Base-by-base conservation (phyloP, 257 asterid genomes). In the Nicotiana paniculata region DNA sequence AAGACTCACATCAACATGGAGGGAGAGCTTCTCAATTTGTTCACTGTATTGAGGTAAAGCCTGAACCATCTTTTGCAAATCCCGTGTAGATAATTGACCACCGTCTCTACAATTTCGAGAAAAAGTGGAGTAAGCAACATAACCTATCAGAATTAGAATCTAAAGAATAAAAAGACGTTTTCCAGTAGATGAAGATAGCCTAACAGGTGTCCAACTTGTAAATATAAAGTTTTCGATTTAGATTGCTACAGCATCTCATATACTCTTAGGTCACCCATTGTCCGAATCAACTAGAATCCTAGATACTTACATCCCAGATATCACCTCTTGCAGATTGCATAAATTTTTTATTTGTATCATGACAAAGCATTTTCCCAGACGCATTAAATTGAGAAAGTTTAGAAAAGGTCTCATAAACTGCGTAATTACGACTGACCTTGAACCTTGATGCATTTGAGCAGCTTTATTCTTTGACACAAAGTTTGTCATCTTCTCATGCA, bases 21-120 rank as follows among this genome's bases (percentile, higher is more conserved):
- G 99, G 63, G 99, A 96, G 83, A 96, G 98, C 90, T 94, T 96
- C 87, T 96, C 99, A 65, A 94, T 96, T 88, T 96, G 99, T 90
- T 96, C 98, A 84, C 99, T 94, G 82, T 96, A 96, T 79, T 96
- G 98, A 85, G 99, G 99, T 94, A 96, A 89, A 79, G 99, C 98
- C 86, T 96, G 99, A 85, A 96, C 99, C 98, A 94, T 92, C 95
- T 92, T 94, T 90, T 96, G 98, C 93, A 96, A 90, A 83, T 96
- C 99, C 81, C 97, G 93, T 68, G 98, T 96, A 57, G 99, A 96
- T 83, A 96, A 86, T 78, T 92, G 93, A 78, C 93, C 90, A 84
- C 98, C 92, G 68, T 88, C 91, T 86, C 99, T 96, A 86, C 87
- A 86, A 43, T 75, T 26, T 62, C 74, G 83, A 81, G 67, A 63